Conservation (phyloP, 75 land plant species). For the Chamaecyparis obtusa region DNA sequence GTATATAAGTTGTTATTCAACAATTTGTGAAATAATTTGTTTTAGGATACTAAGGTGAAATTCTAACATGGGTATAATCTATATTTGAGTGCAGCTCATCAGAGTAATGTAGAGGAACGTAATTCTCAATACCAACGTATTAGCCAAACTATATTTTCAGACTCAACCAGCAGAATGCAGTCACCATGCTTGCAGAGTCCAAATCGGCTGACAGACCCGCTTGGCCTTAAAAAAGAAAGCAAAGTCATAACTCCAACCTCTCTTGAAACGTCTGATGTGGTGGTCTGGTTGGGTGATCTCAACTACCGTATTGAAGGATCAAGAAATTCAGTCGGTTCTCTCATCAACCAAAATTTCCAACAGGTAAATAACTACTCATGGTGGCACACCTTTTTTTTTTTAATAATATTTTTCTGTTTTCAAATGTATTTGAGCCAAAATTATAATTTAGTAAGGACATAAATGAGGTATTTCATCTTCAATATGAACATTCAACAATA, state of each 20-base stretch:
- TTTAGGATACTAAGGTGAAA: not conserved
- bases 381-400: not conserved
- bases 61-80: not conserved
- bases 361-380: conserved; percentile 24
- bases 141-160: not conserved
- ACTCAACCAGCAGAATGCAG: not conserved
- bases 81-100: conserved; percentile 59
- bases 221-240: not conserved
- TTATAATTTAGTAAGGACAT: too few relatives aligned
- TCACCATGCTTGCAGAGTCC: not conserved
- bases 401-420: too few relatives aligned
- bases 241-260: not conserved
- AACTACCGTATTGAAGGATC: conserved; percentile 75
- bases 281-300: conserved; percentile 89
- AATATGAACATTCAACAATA: too few relatives aligned
- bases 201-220: not conserved
- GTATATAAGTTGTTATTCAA: too few relatives aligned
- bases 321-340: conserved; percentile 42
- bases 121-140: conserved; percentile 52
- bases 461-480: too few relatives aligned
- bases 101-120: conserved; percentile 62
- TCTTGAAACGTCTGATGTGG: conserved; percentile 53
- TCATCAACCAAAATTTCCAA: conserved; percentile 62
- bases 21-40: too few relatives aligned
- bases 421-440: too few relatives aligned